Percentiles rank a stretch among this genome's conserved stretches.
phyloP scores from a whole-genome alignment of 1,284 basidiomycete genomes.

The Agroathelia rolfsii region DNA sequence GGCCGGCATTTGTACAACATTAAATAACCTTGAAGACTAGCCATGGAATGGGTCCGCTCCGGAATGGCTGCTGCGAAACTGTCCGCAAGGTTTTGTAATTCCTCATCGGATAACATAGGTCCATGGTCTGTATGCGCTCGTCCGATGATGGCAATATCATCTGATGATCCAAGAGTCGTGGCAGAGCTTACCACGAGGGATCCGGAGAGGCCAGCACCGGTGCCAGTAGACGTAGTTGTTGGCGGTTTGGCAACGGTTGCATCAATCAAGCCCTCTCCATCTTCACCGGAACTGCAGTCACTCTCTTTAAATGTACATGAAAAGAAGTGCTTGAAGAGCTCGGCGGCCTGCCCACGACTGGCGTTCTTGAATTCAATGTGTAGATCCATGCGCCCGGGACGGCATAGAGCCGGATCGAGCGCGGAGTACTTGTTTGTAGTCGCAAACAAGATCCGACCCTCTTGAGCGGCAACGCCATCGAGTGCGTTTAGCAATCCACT shows the following conservation, averaged over 20 bases:
- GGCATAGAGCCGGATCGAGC: slow-evolving; percentile 70
- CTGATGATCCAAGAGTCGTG: too few relatives aligned
- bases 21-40: slow-evolving; percentile 64
- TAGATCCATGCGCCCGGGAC: slow-evolving; percentile 79
- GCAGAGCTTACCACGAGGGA: background rate
- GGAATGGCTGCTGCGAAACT: slow-evolving; percentile 52
- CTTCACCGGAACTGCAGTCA: too few relatives aligned
- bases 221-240: background rate
- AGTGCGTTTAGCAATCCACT: slow-evolving; percentile 76
- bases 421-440: slow-evolving; percentile 84
- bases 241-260: background rate
- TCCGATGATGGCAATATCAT: slow-evolving; percentile 21
- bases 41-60: slow-evolving; percentile 61
- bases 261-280: too few relatives aligned
- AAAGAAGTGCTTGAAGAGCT: slow-evolving; percentile 89
- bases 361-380: slow-evolving; percentile 85
- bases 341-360: slow-evolving; percentile 79
- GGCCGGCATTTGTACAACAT: slow-evolving; percentile 63
- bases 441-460: slow-evolving; percentile 76
- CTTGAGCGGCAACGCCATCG: slow-evolving; percentile 79
- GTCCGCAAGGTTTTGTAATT: slow-evolving; percentile 35
- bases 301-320: slow-evolving; percentile 50
- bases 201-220: background rate
- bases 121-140: slow-evolving; percentile 21
- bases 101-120: slow-evolving; percentile 23